Percentiles rank a stretch among this genome's conserved stretches.
phyloP scores from a whole-genome alignment of 352 stramenopile species.

The Phytophthora hybrid region DNA sequence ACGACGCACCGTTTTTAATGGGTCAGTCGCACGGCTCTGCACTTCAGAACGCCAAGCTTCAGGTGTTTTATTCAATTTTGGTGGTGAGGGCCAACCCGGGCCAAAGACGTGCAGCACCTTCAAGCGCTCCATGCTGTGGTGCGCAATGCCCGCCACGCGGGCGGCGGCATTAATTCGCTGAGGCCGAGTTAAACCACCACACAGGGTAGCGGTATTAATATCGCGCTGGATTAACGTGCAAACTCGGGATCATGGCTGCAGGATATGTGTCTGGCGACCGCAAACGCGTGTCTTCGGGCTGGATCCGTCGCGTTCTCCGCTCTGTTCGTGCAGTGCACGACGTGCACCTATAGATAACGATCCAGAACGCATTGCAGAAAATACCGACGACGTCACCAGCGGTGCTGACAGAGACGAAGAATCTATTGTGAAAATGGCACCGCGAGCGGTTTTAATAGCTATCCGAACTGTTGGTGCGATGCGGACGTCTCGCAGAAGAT shows the following conservation, averaged over 20 bases:
- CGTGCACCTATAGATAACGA: no score
- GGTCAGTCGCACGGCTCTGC: constrained; percentile 26
- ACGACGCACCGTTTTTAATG: constrained; percentile 13
- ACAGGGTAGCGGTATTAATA: neutral
- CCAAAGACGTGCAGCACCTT: constrained; percentile 20
- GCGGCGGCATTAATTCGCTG: neutral
- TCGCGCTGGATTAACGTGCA: neutral
- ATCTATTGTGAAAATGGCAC: no score
- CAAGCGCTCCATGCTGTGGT: constrained; percentile 5
- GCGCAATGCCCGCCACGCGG: neutral
- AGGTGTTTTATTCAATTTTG: constrained; percentile 31
- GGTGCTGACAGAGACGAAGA: no score
- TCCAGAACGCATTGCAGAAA: no score
- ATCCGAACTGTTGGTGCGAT: no score
- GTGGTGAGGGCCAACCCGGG: constrained; percentile 19
- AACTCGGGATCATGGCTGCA: neutral
- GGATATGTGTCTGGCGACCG: neutral
- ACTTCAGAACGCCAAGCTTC: constrained; percentile 15
- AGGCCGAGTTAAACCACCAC: constrained; percentile 23
- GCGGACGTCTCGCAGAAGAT: no score
- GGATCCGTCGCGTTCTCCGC: no score
- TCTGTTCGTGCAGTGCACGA: no score
- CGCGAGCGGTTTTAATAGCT: no score
- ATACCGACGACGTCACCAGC: no score
- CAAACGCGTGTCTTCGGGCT: neutral